A percentile compares a stretch with the other conserved stretches of the same genome.
Conservation (phyloP, 192 early-diverging fungal genomes). For the Diversispora epigaea region DNA sequence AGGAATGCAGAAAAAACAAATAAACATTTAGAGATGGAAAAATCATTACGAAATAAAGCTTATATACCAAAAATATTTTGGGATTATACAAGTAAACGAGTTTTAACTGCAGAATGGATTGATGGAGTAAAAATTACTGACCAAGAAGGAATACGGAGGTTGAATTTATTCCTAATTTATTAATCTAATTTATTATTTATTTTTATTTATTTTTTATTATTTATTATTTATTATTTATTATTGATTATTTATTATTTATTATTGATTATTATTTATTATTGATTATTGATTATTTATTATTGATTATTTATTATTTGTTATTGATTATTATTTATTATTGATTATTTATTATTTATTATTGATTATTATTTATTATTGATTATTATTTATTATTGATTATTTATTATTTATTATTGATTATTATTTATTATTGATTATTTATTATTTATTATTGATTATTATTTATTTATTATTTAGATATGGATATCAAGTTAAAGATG, state of each 20-base stretch:
- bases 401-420: no score
- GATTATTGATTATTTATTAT: no score
- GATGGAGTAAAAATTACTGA: conserved; percentile 76
- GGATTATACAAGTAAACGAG: conserved; percentile 63
- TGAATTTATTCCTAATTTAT: conserved; percentile 31
- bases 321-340: no score
- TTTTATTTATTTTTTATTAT: no score
- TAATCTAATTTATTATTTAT: no score
- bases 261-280: no score
- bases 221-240: no score
- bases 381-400: no score
- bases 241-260: no score
- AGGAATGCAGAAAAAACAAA: conserved; percentile 70
- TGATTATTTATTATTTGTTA: not conserved
- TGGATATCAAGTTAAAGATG: conserved; percentile 42
- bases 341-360: no score
- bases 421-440: no score
- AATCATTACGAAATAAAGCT: conserved; percentile 48
- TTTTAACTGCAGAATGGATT: conserved; percentile 90
- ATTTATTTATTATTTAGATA: not conserved
- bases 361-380: no score
- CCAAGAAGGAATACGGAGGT: conserved; percentile 45
- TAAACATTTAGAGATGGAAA: conserved; percentile 51
- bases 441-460: not conserved
- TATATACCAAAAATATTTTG: conserved; percentile 80